Evolutionary conservation across 768 basidiomycete genomes (phyloP).

Genomic region (Naganishia onofrii): DNA sequence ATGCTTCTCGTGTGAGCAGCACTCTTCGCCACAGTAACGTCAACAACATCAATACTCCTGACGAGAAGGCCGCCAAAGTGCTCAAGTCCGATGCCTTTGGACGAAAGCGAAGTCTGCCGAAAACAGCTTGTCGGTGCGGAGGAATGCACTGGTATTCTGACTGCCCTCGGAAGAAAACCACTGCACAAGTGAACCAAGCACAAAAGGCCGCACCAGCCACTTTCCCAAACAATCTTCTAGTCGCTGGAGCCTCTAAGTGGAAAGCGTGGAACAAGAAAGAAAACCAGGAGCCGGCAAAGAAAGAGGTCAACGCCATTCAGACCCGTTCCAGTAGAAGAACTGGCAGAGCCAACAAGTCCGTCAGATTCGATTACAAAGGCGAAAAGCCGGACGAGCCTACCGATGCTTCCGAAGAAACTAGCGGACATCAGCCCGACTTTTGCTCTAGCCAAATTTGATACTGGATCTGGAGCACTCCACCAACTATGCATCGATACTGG

Average conservation of each 20-base stretch:
- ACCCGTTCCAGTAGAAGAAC: background rate
- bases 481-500: slow-evolving; percentile 25
- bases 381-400: background rate
- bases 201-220: background rate
- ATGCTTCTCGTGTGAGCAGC: background rate
- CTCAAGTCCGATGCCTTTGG: background rate
- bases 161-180: background rate
- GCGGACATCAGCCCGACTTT: background rate
- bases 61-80: background rate
- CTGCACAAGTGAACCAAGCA: background rate
- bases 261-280: background rate
- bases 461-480: slow-evolving; percentile 4
- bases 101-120: background rate
- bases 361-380: background rate
- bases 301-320: slow-evolving; percentile 2
- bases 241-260: background rate
- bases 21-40: background rate
- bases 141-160: background rate
- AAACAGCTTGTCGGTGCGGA: background rate
- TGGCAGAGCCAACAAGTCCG: background rate
- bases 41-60: background rate
- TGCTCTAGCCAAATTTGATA: background rate
- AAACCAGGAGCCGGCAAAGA: background rate
- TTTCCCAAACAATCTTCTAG: background rate
- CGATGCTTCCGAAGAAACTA: background rate